Base-by-base conservation (phyloP, 768 basidiomycete genomes). In the Mycena metata region DNA sequence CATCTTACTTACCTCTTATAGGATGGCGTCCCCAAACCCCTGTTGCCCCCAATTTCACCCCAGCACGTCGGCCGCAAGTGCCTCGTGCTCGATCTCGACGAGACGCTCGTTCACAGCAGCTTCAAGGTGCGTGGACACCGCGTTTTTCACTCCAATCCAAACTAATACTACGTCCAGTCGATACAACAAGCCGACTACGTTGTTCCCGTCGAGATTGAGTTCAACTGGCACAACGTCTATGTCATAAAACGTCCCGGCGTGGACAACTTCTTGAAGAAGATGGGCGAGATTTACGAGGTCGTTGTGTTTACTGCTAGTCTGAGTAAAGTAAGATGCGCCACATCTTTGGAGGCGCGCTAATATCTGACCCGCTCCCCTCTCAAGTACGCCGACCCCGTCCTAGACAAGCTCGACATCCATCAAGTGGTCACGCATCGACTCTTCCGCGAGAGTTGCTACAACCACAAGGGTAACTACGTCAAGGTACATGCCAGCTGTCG, bases 171-270 rank as follows among this genome's bases (percentile, higher is more conserved):
- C 49, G 15, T 43, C 11, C 39, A 70, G 66, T 67, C 70, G 5
- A 71, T 71, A 76, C 88, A 87, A 72, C 94, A 96, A 75, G 96
- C 97, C 36, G 98, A 99, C 83, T 99, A 96, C 79, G 95, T 99
- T 70, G 97, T 99, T 2, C 98, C 98, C 5, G 98, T 99, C 35
- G 98, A 99, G 80, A 99, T 99, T 69, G 98, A 99, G 77, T 96
- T 94, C 73, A 93, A 98, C 77, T 95, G 93, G 88, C 98, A 99
- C 79, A 99, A 99, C 76, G 96, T 99, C 71, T 98, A 99, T 81
- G 98, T 99, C 56, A 96, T 99, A 80, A 99, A 99, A 81, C 92
- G 98, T 60, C 98, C 98, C 17, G 98, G 98, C 24, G 98, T 99
- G n/a, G 98, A 99, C 79, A 92, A 91, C 77, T 99, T 99, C 80